Percentiles rank a stretch among this genome's conserved stretches.
Evolutionary conservation across 1,284 basidiomycete genomes (phyloP).

Genomic region (Boletus semigastroideus): DNA sequence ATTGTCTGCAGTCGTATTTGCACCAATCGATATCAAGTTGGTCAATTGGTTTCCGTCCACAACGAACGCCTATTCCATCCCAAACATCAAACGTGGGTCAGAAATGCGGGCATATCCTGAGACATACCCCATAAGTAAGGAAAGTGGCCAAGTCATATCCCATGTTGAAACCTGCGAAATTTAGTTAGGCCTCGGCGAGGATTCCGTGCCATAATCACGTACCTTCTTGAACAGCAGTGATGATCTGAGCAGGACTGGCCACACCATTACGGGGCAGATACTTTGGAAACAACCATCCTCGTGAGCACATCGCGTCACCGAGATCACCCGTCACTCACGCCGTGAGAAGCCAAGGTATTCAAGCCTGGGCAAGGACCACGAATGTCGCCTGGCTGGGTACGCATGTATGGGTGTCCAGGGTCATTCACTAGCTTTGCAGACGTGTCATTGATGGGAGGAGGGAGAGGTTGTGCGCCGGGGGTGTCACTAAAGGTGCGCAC

Average conservation of each 20-base stretch:
- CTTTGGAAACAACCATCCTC: constrained; percentile 1
- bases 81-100: not conserved
- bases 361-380: constrained; percentile 50
- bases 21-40: constrained; percentile 29
- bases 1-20: constrained; percentile 20
- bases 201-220: not conserved
- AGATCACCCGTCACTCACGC: constrained; percentile 19
- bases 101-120: not conserved
- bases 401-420: constrained; percentile 18
- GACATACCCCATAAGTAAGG: constrained; percentile 23
- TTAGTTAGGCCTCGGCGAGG: not conserved
- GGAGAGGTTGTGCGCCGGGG: constrained; percentile 26
- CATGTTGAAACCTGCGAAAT: constrained; percentile 26
- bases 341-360: constrained; percentile 47
- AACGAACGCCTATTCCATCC: constrained; percentile 18
- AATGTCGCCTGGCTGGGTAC: constrained; percentile 24
- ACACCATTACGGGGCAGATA: constrained; percentile 25
- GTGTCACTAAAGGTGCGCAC: constrained; percentile 17
- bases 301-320: not conserved
- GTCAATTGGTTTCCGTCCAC: constrained; percentile 30
- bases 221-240: constrained; percentile 27
- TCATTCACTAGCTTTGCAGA: constrained; percentile 29
- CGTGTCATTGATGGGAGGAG: constrained; percentile 24
- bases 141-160: constrained; percentile 25
- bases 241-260: constrained; percentile 26